Percentiles rank a stretch among this genome's conserved stretches.
These are phyloP conservation scores for Eutrema salsugineum DNA, from an alignment of 441 rosid genomes.

Conservation along the genomic window DNA sequence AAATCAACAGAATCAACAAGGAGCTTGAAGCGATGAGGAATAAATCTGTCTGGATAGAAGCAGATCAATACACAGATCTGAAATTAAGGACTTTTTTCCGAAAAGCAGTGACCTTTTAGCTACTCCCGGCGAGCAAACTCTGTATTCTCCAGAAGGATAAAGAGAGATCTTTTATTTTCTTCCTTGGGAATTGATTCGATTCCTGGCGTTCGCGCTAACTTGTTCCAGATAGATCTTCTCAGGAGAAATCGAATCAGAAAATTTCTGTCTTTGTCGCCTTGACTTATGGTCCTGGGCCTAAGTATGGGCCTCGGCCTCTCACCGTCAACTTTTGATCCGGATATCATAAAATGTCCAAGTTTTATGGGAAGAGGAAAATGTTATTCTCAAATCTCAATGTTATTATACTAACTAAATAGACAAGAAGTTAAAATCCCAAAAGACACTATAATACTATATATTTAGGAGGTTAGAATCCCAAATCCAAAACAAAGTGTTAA, in stretches of 20 bases:
- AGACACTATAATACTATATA: too few species aligned
- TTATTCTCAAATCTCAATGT: too few species aligned
- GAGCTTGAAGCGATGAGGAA: background rate
- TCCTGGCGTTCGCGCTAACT: slow-evolving; percentile 26
- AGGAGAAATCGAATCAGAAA: background rate
- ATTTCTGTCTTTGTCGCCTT: background rate
- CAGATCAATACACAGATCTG: slow-evolving; percentile 13
- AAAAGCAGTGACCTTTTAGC: slow-evolving; percentile 9
- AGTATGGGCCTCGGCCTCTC: background rate
- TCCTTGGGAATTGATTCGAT: slow-evolving; percentile 12
- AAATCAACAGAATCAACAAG: background rate
- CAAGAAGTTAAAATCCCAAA: too few species aligned
- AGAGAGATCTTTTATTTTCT: background rate
- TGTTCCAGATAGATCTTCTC: slow-evolving; percentile 9
- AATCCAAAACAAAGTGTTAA: too few species aligned
- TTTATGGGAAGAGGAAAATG: too few species aligned
- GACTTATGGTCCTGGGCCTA: slow-evolving; percentile 4
- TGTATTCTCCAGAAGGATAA: background rate
- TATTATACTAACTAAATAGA: too few species aligned
- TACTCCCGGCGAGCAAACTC: background rate
- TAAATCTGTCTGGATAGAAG: background rate
- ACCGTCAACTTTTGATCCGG: background rate
- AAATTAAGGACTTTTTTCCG: background rate
- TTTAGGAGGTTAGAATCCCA: too few species aligned
- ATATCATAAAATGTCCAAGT: too few species aligned